phyloP scores from a whole-genome alignment of 108 stramenopile genomes.

The Nitzschia sp. region DNA sequence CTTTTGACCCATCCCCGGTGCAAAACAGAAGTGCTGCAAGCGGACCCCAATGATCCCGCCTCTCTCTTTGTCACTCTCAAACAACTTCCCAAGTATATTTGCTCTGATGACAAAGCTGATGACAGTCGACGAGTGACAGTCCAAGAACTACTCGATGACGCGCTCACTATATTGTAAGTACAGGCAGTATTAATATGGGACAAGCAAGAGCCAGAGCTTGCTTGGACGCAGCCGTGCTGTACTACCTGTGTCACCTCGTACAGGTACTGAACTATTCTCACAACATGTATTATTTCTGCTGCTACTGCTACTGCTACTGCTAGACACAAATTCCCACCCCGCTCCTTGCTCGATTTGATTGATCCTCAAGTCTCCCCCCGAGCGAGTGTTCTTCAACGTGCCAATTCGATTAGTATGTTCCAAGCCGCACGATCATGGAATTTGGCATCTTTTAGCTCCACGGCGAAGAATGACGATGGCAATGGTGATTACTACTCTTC shows the following conservation, averaged over 20 bases:
- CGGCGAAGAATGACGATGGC: no score
- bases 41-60: conserved; percentile 29
- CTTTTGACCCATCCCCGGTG: conserved; percentile 43
- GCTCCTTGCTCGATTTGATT: conserved; percentile 33
- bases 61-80: conserved; percentile 26
- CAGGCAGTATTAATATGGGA: no score
- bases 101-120: not conserved
- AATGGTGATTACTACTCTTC: no score
- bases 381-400: conserved; percentile 9
- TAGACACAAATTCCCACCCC: conserved; percentile 41
- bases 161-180: conserved; percentile 41
- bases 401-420: conserved; percentile 30
- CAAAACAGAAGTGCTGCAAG: conserved; percentile 19
- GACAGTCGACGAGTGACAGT: conserved; percentile 1
- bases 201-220: no score
- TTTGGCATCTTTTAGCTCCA: conserved; percentile 31
- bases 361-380: conserved; percentile 4
- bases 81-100: conserved; percentile 20
- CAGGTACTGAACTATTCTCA: no score
- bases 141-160: conserved; percentile 44
- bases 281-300: no score
- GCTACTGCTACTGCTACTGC: no score
- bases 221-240: no score
- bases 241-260: no score
- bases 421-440: conserved; percentile 40